Evolutionary conservation across 805 yeast species (phyloP).

Genomic region (Candida boidinii): DNA sequence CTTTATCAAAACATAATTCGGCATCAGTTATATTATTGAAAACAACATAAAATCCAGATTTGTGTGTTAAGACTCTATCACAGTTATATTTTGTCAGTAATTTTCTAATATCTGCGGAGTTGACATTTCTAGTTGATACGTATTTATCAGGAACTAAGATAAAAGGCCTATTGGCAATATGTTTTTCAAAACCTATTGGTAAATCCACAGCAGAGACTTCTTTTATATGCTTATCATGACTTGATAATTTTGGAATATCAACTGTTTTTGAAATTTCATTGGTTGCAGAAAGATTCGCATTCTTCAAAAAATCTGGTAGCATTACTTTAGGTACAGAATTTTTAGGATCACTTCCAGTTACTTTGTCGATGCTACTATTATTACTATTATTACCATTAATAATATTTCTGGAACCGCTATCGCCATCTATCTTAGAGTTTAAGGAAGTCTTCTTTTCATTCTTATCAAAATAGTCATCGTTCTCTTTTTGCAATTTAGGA

Average conservation of each 20-base stretch:
- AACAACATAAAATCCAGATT: conserved; percentile 61
- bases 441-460: no score
- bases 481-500: conserved; percentile 3
- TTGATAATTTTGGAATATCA: conserved; percentile 8
- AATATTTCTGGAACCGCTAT: no score
- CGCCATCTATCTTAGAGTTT: no score
- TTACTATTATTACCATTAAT: no score
- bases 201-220: conserved; percentile 21
- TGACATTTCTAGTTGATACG: conserved; percentile 37
- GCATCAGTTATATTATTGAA: conserved; percentile 56
- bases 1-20: conserved; percentile 46
- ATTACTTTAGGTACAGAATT: no score
- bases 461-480: no score
- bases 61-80: conserved; percentile 56
- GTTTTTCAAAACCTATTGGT: conserved; percentile 39
- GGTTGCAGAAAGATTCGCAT: not conserved
- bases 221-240: conserved; percentile 24
- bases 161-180: conserved; percentile 50
- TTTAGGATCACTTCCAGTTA: no score
- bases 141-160: conserved; percentile 44
- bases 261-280: no score
- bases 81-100: conserved; percentile 53
- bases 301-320: not conserved
- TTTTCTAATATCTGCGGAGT: conserved; percentile 50
- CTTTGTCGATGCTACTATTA: no score